These are phyloP conservation scores for Funneliformis caledonium DNA, from an alignment of 371 early-diverging fungal genomes.

Conservation along the genomic window DNA sequence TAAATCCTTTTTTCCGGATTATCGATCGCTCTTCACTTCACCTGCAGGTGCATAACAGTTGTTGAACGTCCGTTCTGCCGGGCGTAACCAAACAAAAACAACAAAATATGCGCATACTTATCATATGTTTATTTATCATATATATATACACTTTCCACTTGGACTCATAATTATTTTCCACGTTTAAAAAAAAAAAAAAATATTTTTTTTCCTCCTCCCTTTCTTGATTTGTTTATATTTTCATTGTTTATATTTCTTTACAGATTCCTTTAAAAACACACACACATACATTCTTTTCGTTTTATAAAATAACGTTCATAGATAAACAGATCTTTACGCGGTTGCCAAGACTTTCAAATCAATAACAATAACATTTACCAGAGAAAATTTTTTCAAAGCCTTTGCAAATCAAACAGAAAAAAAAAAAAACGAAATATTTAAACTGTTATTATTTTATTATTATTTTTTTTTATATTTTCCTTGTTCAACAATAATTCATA, in stretches of 20 bases:
- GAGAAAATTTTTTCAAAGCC: no score
- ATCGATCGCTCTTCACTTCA: neutral
- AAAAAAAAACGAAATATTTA: no score
- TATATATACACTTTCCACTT: neutral
- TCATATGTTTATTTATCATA: neutral
- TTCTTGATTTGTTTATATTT: neutral
- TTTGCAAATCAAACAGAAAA: no score
- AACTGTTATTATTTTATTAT: no score
- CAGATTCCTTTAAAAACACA: neutral
- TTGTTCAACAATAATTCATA: neutral
- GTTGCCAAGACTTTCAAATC: no score
- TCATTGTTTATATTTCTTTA: neutral
- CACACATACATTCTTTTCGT: neutral
- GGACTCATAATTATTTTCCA: neutral
- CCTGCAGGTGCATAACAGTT: constrained; percentile 6
- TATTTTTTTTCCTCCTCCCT: neutral
- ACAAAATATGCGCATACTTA: constrained; percentile 6
- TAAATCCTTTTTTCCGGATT: neutral
- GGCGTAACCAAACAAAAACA: constrained; percentile 32
- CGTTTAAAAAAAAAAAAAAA: neutral
- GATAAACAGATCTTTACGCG: no score
- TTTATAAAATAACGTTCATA: no score
- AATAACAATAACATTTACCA: no score
- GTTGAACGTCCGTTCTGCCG: neutral
- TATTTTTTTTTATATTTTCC: no score